These are phyloP conservation scores for Grosmannia huntii DNA, from an alignment of 2,329 filamentous ascomycete genomes.

Conservation along the genomic window DNA sequence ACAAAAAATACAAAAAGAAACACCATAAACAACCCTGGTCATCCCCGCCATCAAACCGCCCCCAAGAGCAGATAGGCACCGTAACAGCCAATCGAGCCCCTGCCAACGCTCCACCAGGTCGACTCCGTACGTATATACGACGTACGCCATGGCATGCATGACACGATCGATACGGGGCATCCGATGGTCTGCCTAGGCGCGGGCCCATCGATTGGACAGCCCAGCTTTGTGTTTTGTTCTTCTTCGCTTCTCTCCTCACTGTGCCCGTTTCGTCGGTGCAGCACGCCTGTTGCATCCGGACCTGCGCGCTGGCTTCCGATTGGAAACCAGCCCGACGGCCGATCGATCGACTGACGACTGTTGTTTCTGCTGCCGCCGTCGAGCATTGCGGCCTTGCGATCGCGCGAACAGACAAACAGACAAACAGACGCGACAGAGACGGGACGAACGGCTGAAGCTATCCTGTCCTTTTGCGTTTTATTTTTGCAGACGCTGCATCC, in stretches of 20 bases:
- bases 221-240: not conserved
- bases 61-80: not conserved
- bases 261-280: not conserved
- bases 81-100: not conserved
- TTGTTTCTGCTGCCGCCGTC: too few relatives aligned
- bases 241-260: not conserved
- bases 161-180: not conserved
- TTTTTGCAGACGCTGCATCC: not conserved
- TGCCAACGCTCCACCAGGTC: not conserved
- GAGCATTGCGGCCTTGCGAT: too few relatives aligned
- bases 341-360: too few relatives aligned
- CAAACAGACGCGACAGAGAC: too few relatives aligned
- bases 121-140: not conserved
- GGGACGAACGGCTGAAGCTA: too few relatives aligned
- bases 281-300: too few relatives aligned
- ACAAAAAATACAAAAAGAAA: not conserved
- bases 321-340: too few relatives aligned
- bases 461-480: not conserved
- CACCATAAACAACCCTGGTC: not conserved
- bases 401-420: too few relatives aligned
- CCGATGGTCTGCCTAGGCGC: not conserved
- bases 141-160: not conserved
- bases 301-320: too few relatives aligned
- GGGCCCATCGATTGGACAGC: conserved; percentile 2
- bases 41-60: not conserved